Base-by-base conservation (phyloP, 2,329 filamentous ascomycete genomes). In the Alternaria sp. region DNA sequence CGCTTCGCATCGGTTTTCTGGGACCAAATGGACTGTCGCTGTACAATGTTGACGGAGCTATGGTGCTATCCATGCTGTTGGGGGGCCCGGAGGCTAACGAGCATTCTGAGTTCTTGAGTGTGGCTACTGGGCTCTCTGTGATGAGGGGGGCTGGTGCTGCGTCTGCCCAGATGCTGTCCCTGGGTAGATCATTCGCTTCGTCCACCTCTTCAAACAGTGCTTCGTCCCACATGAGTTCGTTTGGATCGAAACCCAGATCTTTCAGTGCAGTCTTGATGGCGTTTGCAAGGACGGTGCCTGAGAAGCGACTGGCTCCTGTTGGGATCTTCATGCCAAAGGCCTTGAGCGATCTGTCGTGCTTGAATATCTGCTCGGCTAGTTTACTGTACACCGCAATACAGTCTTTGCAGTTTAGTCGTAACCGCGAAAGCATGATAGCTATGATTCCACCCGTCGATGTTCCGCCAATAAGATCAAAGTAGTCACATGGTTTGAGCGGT, bases 401-500 rank as follows among this genome's bases (percentile, higher is more conserved):
- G 53, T 78, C 62, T 39, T 75, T 75, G 62, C 75, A 77, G 49
- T 79, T 71, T 16, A 79, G 70, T 16, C 71, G 68, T 26, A 80
- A 65, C 2, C 78, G 70, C n/a, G 77, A 79, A 3, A 80, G 73
- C 14, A 80, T 67, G 8, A 80, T 74, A 8, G 78, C 78, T 43
- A 80, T 80, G 48, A 80, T 79, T 2, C 78, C 78, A 7, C 78
- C 78, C 0, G 78, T 80, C 11, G 75, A 78, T 11, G 78, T 79
- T 1, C 78, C 78, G 9, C 77, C 77, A 32, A 79, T 79, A 12
- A 80, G 65, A 55, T 80, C 78, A 43, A 80, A 80, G 47, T 80
- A 80, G 60, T 80, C 78, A 55, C 75, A 79, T 1, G 78, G 78
- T 53, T 70, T 78, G 12, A 79, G 59, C 4, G 71, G 67, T 7